Base-by-base conservation (phyloP, 225 moss, liverwort and hornwort species). In the Bryum argenteum region DNA sequence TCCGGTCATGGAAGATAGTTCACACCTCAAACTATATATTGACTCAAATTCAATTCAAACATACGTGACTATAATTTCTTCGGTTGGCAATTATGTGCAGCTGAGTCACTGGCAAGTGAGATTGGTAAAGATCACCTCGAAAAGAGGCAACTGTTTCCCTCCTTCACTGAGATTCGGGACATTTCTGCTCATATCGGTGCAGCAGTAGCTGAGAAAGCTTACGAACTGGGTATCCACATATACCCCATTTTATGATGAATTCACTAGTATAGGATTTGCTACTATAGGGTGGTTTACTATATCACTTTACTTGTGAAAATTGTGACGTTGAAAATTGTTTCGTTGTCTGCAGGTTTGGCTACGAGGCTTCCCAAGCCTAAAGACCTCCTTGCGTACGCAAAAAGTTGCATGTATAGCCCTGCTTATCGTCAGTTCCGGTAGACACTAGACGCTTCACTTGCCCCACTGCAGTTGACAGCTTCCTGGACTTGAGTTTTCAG, bases 371-470 rank as follows among this genome's bases (percentile, higher is more conserved):
- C 85, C 1, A 82, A 77, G 9, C 82, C 82, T 0, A 79, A 77
- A 24, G 85, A 85, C 67, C 85, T 85, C 17, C 74, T 85, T 20
- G 51, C 18, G 0, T 82, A 71, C 52, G 82, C 85, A 1, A 85
- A 75, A 74, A 85, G 85, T 71, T 82, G 77, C 19, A 85, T 85
- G 85, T 82, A 77, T 24, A 82, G 72, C 65, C 82, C 85, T 48
- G 47, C 5, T 18, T 85, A 85, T 74, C 77, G 60, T 43, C 76
- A 66, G 21, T 82, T 67, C 42, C 79, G 85, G 59, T 85, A 71
- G 58, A 71, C 4, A 67, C 21, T 0, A 19, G 48, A 48, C 16
- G 48, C 6, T 48, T 48, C 2, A 48, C 15, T 14, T 47, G 2
- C 14, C 15, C 14, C 14, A 0, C 11, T 47, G 4, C 11, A 8